Evolutionary conservation across 208 protist genomes (phyloP).

Genomic region (Plasmodiophora brassicae): DNA sequence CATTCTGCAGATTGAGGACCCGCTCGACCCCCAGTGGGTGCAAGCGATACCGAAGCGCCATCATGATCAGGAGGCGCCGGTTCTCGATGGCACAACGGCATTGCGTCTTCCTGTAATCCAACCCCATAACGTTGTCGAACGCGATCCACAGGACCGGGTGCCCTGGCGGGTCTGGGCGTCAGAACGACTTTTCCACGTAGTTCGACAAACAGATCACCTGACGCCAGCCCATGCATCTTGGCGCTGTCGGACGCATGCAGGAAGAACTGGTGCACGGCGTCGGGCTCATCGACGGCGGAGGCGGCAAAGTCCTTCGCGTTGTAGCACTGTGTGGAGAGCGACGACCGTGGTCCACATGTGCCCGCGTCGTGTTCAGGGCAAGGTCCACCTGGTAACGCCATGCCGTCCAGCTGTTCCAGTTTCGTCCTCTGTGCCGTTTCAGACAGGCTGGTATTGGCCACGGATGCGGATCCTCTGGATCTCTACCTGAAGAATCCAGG

Average conservation of each 20-base stretch:
- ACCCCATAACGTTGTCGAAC: neutral
- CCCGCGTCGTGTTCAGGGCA: no score
- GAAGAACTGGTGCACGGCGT: neutral
- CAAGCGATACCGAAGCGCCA: neutral
- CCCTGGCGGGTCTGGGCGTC: no score
- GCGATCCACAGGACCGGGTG: conserved; percentile 4
- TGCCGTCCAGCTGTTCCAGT: neutral
- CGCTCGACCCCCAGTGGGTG: neutral
- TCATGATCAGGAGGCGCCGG: neutral
- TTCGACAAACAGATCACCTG: no score
- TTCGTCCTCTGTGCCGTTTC: no score
- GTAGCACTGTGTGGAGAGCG: neutral
- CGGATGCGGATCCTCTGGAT: no score
- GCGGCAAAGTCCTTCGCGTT: neutral
- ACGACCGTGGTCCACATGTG: no score
- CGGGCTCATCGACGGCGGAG: neutral
- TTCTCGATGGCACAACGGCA: neutral
- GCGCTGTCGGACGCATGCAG: no score
- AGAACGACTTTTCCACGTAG: no score
- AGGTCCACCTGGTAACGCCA: no score
- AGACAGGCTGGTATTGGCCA: no score
- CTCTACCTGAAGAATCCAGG: neutral
- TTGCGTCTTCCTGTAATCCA: no score
- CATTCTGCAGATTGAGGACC: neutral
- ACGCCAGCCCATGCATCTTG: no score